Conservation (phyloP, 257 asterid genomes). For the Jacaranda copaia region DNA sequence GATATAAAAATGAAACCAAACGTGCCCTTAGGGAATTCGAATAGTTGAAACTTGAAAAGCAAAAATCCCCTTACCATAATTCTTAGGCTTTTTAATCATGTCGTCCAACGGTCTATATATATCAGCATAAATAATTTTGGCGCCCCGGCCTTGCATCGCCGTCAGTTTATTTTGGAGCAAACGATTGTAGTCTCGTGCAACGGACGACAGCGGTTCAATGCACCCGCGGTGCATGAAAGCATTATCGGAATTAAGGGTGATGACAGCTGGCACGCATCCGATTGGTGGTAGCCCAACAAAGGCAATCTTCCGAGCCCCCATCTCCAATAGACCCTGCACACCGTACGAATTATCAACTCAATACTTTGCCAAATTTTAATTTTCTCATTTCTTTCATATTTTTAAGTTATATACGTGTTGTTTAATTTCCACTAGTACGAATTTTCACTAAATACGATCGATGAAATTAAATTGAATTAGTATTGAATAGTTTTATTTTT, state of each 20-base stretch:
- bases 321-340: slow-evolving; percentile 53
- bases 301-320: slow-evolving; percentile 61
- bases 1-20: no score
- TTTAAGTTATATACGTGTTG: no score
- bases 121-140: slow-evolving; percentile 47
- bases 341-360: not conserved
- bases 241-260: slow-evolving; percentile 48
- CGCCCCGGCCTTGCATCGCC: slow-evolving; percentile 25
- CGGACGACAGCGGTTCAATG: slow-evolving; percentile 46
- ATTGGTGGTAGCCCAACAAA: slow-evolving; percentile 75
- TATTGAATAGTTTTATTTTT: no score
- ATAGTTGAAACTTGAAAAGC: no score
- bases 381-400: not conserved
- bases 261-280: slow-evolving; percentile 74
- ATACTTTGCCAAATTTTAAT: not conserved
- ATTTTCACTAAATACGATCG: no score
- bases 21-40: no score
- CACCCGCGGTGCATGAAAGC: slow-evolving; percentile 53
- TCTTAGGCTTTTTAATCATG: slow-evolving; percentile 55
- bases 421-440: no score
- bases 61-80: slow-evolving; percentile 50
- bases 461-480: no score
- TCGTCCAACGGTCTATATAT: slow-evolving; percentile 52
- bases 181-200: slow-evolving; percentile 62
- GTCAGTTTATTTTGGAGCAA: slow-evolving; percentile 45